These are phyloP conservation scores for Penicillium simplicissimum DNA, from an alignment of 495 filamentous ascomycete genomes.

Conservation along the genomic window DNA sequence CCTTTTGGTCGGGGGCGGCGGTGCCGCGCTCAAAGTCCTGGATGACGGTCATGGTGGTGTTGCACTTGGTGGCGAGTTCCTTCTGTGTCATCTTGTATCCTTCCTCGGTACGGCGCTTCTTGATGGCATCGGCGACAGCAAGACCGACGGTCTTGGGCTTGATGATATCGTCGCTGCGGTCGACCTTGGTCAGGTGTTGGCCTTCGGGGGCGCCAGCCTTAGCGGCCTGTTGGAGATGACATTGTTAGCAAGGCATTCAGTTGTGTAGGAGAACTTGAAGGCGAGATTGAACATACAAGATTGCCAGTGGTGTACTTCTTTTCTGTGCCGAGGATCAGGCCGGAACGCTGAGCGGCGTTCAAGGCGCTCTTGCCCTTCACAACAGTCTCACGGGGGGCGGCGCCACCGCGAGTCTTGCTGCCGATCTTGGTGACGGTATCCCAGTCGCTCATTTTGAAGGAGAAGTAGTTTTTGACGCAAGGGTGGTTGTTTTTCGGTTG, in stretches of 20 bases:
- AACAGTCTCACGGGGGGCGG: conserved; percentile 75
- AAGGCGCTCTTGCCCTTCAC: conserved; percentile 81
- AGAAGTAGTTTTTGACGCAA: neutral
- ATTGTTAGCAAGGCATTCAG: conserved; percentile 6
- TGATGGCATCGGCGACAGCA: conserved; percentile 80
- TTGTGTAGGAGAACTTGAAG: neutral
- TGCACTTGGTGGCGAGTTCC: conserved; percentile 92
- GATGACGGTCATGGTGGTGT: conserved; percentile 76
- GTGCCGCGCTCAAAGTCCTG: conserved; percentile 84
- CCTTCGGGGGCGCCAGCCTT: conserved; percentile 70
- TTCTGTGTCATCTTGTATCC: conserved; percentile 90
- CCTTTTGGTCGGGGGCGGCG: conserved; percentile 81
- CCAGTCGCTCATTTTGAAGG: conserved; percentile 66
- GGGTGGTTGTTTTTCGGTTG: conserved; percentile 3
- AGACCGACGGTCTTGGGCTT: conserved; percentile 88
- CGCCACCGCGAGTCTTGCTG: conserved; percentile 64
- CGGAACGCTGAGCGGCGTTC: conserved; percentile 85
- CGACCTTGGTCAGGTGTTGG: conserved; percentile 96
- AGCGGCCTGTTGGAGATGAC: conserved; percentile 43
- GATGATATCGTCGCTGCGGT: conserved; percentile 95
- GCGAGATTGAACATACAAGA: conserved; percentile 57
- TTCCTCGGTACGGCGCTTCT: conserved; percentile 68
- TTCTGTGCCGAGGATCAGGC: conserved; percentile 77
- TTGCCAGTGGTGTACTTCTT: conserved; percentile 87
- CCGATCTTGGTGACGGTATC: conserved; percentile 92